Conservation (phyloP, 2,329 filamentous ascomycete species). For the Fusarium cicatricum region DNA sequence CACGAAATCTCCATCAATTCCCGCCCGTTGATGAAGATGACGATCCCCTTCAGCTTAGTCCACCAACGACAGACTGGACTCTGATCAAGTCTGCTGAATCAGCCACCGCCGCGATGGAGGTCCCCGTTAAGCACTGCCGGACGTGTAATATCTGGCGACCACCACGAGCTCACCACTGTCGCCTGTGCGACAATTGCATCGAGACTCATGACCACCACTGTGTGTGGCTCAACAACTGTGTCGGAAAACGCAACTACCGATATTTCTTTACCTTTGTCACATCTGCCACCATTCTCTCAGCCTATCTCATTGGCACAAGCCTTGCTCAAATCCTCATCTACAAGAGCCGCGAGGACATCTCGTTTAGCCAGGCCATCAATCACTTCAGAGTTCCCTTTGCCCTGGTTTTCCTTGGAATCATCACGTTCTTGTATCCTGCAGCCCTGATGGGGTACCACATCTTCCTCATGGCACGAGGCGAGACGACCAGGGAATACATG, state of each 20-base stretch:
- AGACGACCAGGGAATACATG: conserved; percentile 95
- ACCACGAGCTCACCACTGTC: conserved; percentile 93
- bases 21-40: conserved; percentile 78
- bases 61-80: conserved; percentile 92
- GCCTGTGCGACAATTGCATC: conserved; percentile 95
- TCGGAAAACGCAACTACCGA: conserved; percentile 95
- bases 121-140: conserved; percentile 97
- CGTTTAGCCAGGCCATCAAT: conserved; percentile 73
- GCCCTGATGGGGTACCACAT: conserved; percentile 89
- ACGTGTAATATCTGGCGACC: conserved; percentile 98
- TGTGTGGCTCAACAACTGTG: conserved; percentile 98
- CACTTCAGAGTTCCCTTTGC: conserved; percentile 84
- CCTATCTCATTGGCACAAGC: conserved; percentile 79
- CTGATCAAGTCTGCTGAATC: conserved; percentile 83
- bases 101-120: conserved; percentile 89
- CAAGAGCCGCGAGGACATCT: conserved; percentile 66
- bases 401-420: conserved; percentile 82
- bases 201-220: conserved; percentile 99
- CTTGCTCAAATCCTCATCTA: conserved; percentile 85
- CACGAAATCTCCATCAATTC: conserved; percentile 89
- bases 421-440: conserved; percentile 81
- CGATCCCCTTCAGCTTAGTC: conserved; percentile 82
- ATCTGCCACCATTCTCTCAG: conserved; percentile 76
- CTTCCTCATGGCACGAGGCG: conserved; percentile 87
- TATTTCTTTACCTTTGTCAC: conserved; percentile 96